Evolutionary conservation across 1,284 basidiomycete species (phyloP).

Genomic region (Rugosomyces carneus): DNA sequence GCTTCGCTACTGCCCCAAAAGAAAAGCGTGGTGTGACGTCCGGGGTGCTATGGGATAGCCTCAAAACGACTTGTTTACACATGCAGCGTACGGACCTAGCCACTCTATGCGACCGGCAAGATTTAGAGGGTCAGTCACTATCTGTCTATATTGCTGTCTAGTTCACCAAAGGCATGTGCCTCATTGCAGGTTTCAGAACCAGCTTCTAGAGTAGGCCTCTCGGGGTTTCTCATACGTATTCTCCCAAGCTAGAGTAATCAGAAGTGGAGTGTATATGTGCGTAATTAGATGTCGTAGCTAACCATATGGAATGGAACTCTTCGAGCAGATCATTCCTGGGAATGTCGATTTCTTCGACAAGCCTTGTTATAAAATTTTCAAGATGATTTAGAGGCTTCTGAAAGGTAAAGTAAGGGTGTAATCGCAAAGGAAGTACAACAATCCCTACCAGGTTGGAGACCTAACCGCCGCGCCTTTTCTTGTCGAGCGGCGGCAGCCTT

Average conservation of each 20-base stretch:
- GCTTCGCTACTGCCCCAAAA: constrained; percentile 34
- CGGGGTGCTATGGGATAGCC: constrained; percentile 76
- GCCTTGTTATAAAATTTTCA: background rate
- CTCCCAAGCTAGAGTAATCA: background rate
- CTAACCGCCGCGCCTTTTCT: constrained; percentile 34
- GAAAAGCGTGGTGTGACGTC: constrained; percentile 69
- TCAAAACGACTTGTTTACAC: constrained; percentile 76
- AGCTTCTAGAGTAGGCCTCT: constrained; percentile 18
- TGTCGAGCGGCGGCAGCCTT: constrained; percentile 23
- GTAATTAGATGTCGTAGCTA: no score
- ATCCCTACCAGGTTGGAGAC: constrained; percentile 32
- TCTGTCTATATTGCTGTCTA: constrained; percentile 2
- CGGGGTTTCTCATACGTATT: background rate
- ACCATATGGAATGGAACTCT: no score
- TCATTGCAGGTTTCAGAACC: constrained; percentile 31
- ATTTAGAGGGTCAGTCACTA: constrained; percentile 57
- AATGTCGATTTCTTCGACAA: no score
- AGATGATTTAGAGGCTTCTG: constrained; percentile 18
- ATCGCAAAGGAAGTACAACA: background rate
- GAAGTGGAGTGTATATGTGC: no score
- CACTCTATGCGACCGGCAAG: constrained; percentile 59
- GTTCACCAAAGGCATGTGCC: constrained; percentile 5
- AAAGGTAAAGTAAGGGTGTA: background rate
- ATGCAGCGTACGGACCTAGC: constrained; percentile 70
- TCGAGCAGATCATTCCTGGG: no score